Evolutionary conservation across 2,329 filamentous ascomycete genomes (phyloP), one percentile per base, ranked within the genome.

Genomic region (Alternaria viburni): DNA sequence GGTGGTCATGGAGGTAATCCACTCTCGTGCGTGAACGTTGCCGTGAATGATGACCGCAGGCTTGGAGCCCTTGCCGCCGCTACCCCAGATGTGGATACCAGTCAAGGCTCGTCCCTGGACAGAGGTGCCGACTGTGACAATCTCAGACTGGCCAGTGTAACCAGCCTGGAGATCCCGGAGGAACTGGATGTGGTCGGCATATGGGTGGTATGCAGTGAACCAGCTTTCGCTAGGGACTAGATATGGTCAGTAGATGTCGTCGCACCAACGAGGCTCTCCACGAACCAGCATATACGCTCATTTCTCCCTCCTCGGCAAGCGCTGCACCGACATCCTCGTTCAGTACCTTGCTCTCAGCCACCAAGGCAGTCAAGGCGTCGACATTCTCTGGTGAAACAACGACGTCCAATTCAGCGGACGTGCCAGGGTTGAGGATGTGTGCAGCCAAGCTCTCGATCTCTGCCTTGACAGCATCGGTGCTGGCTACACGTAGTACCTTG

Each of bases 51-150:
- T 61, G 17, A 79, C 69, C 28, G 76, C 78, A 49, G 77, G 77
- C 72, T 75, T 77, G 17, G 75, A 76, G 56, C 77, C 76, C 47
- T 77, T 76, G n/a, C 77, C 77, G 0, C 76, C 75, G 26, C 68
- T 74, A 8, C 77, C 77, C 77, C 77, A 80, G 65, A 80, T 79
- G 47, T 80, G 77, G 57, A 80, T 79, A 43, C 77, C 77, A 23
- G 74, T 78, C 47, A 79, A 59, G 15, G 67, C 63, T 21, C 77
- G 73, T 44, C 77, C 76, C 32, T 79, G 70, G 1, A 75, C 72
- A 3, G 77, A 79, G 11, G 67, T 72, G 10, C 77, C 77, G 1
- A 74, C 66, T 8, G 73, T 77, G 41, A 78, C 64, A 30, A 80
- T 74, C 60, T 78, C 77, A 0, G 77, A 78, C 41, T 77, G 71